Base-by-base conservation (phyloP, 2,329 filamentous ascomycete genomes). In the Fusarium sp. region DNA sequence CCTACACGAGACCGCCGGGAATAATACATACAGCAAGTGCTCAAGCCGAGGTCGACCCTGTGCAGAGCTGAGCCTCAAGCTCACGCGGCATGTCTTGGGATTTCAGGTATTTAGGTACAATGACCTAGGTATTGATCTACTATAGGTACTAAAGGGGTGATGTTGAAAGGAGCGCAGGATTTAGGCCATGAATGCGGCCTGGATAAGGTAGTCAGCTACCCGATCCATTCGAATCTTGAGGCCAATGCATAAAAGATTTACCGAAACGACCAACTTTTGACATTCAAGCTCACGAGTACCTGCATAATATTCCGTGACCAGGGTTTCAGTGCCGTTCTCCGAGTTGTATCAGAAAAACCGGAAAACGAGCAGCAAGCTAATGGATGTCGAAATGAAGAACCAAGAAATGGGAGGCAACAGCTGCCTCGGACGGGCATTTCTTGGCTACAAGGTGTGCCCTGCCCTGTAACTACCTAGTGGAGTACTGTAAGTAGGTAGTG, bases 261-360 rank as follows among this genome's bases (percentile, higher is more conserved):
- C 35, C 53, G 35, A 63, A 47, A 48, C 47, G 39, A 44, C n/a
- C 26, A 35, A 41, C 39, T 59, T 42, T 48, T 22, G 22, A 50
- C 10, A 44, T 38, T 57, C 24, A 56, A 64, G 42, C 48, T 57
- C 59, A 38, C 26, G 45, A 72, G 70, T 66, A 72, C 69, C 70
- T 72, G 70, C 70, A 73, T 72, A 57, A 58, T 57, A 44, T 61
- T 61, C 58, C 45, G 51, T 41, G 17, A 63, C 56, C 64, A 69
- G 69, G 70, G 59, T 54, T 53, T 62, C 55, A 53, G 50, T 60
- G 44, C 55, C 59, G 50, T 53, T 41, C 36, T 45, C 42, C 48
- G 41, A 51, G n/a, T 28, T 51, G 55, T 47, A 44, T 55, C 55
- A 61, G 44, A 53, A 73, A 63, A 65, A 69, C 50, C 57, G 55